Conservation (phyloP, 345 rosid genomes). For the Raphanus raphanistrum region DNA sequence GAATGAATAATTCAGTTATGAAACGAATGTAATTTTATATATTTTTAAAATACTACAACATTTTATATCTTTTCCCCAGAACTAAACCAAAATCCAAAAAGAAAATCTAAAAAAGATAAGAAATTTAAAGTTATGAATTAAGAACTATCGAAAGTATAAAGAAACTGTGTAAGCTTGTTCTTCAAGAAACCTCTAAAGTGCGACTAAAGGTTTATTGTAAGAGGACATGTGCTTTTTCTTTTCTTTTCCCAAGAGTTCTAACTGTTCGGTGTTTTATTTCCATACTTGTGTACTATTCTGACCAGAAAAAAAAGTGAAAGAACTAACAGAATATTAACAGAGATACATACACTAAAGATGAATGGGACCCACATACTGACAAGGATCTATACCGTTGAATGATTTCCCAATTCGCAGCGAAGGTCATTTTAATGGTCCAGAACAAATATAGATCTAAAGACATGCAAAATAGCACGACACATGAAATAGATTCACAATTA, state of each 20-base stretch:
- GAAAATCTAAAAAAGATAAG: neutral
- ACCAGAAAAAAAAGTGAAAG: conserved; percentile 1
- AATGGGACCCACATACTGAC: neutral
- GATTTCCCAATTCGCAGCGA: neutral
- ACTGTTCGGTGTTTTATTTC: neutral
- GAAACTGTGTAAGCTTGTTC: conserved; percentile 15
- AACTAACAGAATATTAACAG: conserved; percentile 16
- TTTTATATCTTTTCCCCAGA: neutral
- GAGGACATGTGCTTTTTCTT: conserved; percentile 10
- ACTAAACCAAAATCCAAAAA: neutral
- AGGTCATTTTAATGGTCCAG: conserved; percentile 17
- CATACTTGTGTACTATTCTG: conserved; percentile 17
- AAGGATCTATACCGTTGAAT: conserved; percentile 8
- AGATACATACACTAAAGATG: conserved; percentile 21
- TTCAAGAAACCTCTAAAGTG: conserved; percentile 34
- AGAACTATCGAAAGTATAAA: neutral
- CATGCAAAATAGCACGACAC: conserved; percentile 21
- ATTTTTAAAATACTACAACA: neutral
- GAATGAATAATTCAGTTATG: neutral
- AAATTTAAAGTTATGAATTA: neutral
- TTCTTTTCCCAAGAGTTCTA: neutral
- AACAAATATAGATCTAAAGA: conserved; percentile 1
- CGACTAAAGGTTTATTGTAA: conserved; percentile 11
- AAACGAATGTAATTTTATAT: neutral
- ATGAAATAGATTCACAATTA: conserved; percentile 11